A percentile compares a stretch with the other conserved stretches of the same genome.
Conservation (phyloP, 2,329 filamentous ascomycete genomes). For the Ceratocystis harringtonii region DNA sequence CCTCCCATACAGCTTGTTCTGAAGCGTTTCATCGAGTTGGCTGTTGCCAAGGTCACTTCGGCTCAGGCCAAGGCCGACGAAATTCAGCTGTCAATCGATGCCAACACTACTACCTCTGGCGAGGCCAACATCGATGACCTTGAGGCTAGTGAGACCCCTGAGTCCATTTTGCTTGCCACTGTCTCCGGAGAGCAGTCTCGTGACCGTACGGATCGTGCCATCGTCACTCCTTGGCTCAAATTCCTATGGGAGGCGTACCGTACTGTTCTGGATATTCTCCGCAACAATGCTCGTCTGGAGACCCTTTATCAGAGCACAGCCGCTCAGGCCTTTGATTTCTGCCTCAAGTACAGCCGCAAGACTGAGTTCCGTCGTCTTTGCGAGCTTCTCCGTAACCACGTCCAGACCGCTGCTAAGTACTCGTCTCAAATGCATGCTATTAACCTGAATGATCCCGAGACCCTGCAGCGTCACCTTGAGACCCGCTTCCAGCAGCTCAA, state of each 20-base stretch:
- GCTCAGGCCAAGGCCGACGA: constrained; percentile 94
- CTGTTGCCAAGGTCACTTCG: constrained; percentile 87
- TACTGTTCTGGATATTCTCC: constrained; percentile 92
- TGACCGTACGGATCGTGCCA: constrained; percentile 92
- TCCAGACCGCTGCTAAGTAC: constrained; percentile 98
- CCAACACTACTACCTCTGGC: constrained; percentile 43
- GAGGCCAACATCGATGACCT: constrained; percentile 72
- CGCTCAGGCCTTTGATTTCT: constrained; percentile 97
- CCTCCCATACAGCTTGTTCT: constrained; percentile 52
- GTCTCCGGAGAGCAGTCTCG: constrained; percentile 96
- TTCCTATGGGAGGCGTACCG: constrained; percentile 99
- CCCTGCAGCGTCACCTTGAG: constrained; percentile 89
- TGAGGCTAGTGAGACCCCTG: constrained; percentile 91
- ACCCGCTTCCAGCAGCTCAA: constrained; percentile 98
- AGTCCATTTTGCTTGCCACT: constrained; percentile 93
- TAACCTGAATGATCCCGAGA: constrained; percentile 95
- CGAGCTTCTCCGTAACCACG: constrained; percentile 94
- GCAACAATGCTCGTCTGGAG: constrained; percentile 96
- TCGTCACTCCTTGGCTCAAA: constrained; percentile 98
- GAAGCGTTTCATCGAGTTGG: constrained; percentile 95
- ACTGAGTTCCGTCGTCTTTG: constrained; percentile 98
- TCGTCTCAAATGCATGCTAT: constrained; percentile 98
- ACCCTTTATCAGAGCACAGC: constrained; percentile 97
- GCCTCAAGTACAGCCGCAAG: constrained; percentile 94
- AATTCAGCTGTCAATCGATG: constrained; percentile 75